phyloP scores from a whole-genome alignment of 2,329 filamentous ascomycete species.

The Amylocarpus encephaloides region DNA sequence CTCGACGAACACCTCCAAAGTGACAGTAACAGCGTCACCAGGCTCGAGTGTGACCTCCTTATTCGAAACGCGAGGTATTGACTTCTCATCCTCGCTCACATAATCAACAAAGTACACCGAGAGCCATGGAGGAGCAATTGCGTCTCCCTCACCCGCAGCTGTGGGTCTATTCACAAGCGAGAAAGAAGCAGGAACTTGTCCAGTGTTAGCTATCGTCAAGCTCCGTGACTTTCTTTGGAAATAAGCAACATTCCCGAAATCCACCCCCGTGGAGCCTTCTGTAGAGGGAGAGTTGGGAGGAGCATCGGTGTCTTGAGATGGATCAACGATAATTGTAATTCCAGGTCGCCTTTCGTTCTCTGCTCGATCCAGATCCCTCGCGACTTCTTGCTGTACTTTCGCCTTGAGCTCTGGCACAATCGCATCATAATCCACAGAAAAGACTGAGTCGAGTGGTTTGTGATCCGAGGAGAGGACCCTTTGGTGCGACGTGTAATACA shows the following conservation, averaged over 20 bases:
- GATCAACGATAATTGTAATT: conserved; percentile 76
- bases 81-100: conserved; percentile 33
- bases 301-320: conserved; percentile 34
- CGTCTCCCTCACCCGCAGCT: conserved; percentile 42
- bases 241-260: conserved; percentile 73
- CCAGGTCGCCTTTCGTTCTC: conserved; percentile 86
- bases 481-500: conserved; percentile 81
- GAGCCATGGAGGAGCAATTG: conserved; percentile 59
- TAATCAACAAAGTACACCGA: conserved; percentile 56
- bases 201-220: conserved; percentile 87
- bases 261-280: conserved; percentile 47
- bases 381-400: conserved; percentile 78
- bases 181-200: conserved; percentile 72
- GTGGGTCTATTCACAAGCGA: conserved; percentile 72
- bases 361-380: conserved; percentile 76
- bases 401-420: conserved; percentile 81
- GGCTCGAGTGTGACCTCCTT: conserved; percentile 63
- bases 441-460: conserved; percentile 81
- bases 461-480: conserved; percentile 89
- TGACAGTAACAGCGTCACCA: conserved; percentile 70
- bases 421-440: conserved; percentile 78
- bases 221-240: conserved; percentile 57
- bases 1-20: conserved; percentile 61
- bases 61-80: conserved; percentile 14
- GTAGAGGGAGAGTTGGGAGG: conserved; percentile 20